A percentile compares a stretch with the other conserved stretches of the same genome.
Evolutionary conservation across 202 grass and related monocot genomes (phyloP).

Genomic region (Saccharum hybrid): DNA sequence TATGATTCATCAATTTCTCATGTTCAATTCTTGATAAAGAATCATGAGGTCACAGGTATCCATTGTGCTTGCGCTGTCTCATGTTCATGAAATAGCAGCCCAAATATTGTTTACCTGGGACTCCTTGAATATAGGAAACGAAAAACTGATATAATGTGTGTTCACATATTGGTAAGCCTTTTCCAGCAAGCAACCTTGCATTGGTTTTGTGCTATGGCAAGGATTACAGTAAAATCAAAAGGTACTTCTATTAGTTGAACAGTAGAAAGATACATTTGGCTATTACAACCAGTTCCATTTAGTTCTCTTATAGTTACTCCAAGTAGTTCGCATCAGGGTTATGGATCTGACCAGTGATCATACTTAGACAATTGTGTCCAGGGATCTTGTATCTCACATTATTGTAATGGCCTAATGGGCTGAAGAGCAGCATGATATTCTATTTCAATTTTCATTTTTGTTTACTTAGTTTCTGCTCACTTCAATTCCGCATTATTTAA

Average conservation of each 20-base stretch:
- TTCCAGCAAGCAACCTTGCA: conserved; percentile 3
- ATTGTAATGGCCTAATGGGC: conserved; percentile 6
- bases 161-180: conserved; percentile 2
- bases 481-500: not conserved
- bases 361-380: conserved; percentile 3
- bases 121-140: conserved; percentile 9
- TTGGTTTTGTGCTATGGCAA: not conserved
- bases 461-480: conserved; percentile 20
- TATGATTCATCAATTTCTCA: conserved; percentile 24
- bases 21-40: conserved; percentile 32
- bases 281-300: not conserved
- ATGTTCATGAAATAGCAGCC: not conserved
- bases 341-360: not conserved
- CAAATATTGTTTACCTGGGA: conserved; percentile 24
- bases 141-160: not conserved
- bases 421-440: not conserved
- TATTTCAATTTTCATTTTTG: not conserved
- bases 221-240: not conserved
- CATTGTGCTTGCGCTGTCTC: not conserved
- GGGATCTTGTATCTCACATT: conserved; percentile 1
- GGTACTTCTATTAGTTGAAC: conserved; percentile 21
- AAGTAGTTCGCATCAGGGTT: not conserved
- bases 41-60: not conserved
- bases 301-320: not conserved
- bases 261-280: conserved; percentile 9